A percentile compares a stretch with the other conserved stretches of the same genome.
Evolutionary conservation across 1,284 basidiomycete genomes (phyloP).

Genomic region (Irpex sp.): DNA sequence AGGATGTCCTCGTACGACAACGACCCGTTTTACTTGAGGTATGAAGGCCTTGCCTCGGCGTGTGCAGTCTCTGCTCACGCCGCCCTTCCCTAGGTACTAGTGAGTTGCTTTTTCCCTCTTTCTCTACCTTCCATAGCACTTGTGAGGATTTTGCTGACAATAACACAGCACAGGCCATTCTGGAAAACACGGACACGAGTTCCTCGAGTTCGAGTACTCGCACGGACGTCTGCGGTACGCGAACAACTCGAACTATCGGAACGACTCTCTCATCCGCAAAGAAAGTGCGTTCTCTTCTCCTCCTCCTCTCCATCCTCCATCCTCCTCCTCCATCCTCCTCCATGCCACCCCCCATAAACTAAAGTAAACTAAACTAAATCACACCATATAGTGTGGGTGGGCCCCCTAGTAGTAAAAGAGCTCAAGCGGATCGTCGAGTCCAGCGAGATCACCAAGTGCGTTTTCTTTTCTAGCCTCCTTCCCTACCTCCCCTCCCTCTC

Average conservation of each 20-base stretch:
- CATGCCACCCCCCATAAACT: no score
- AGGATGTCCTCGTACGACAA: constrained; percentile 49
- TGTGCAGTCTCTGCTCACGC: constrained; percentile 28
- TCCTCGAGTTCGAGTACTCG: constrained; percentile 97
- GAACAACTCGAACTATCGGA: constrained; percentile 99
- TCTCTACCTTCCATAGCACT: not conserved
- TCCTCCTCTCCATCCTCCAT: no score
- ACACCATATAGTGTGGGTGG: constrained; percentile 99
- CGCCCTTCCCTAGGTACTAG: constrained; percentile 68
- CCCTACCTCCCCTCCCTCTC: no score
- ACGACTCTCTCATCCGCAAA: constrained; percentile 96
- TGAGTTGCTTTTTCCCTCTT: constrained; percentile 36
- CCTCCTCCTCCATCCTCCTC: no score
- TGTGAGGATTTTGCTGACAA: constrained; percentile 7
- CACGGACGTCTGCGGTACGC: constrained; percentile 96
- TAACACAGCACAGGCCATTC: constrained; percentile 84
- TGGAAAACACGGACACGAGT: constrained; percentile 95
- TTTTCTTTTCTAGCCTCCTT: not conserved
- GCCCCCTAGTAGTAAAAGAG: constrained; percentile 88
- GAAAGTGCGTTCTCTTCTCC: constrained; percentile 69
- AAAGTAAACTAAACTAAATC: no score
- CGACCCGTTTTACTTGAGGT: constrained; percentile 86
- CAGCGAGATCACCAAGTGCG: constrained; percentile 93
- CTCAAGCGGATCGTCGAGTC: constrained; percentile 92
- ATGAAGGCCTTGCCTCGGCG: constrained; percentile 29